These are phyloP conservation scores for Aspergillus pseudotamarii DNA, from an alignment of 2,329 filamentous ascomycete species.

Conservation along the genomic window DNA sequence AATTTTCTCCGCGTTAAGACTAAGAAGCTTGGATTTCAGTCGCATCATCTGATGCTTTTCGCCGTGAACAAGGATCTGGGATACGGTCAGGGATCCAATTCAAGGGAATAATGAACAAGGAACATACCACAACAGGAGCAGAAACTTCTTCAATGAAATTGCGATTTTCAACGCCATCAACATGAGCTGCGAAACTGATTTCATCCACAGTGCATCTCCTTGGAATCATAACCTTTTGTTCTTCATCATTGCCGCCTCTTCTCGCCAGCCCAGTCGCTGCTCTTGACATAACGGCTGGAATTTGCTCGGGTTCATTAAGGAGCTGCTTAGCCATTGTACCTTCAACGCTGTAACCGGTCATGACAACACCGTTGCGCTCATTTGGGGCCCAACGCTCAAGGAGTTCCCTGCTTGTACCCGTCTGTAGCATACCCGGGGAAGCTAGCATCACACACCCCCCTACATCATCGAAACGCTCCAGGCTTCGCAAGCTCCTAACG, in stretches of 20 bases:
- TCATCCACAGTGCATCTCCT: conserved; percentile 91
- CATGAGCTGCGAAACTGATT: conserved; percentile 93
- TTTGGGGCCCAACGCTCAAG: conserved; percentile 95
- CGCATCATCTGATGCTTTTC: conserved; percentile 99
- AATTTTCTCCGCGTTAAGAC: conserved; percentile 80
- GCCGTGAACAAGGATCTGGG: conserved; percentile 89
- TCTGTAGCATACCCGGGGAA: conserved; percentile 97
- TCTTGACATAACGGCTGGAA: conserved; percentile 88
- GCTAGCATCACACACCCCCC: conserved; percentile 97
- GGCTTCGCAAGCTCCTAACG: conserved; percentile 85
- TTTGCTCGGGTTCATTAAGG: conserved; percentile 91
- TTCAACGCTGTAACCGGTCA: conserved; percentile 97
- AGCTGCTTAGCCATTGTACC: conserved; percentile 98
- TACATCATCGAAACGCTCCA: conserved; percentile 95
- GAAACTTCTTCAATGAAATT: conserved; percentile 95
- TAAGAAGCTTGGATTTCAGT: conserved; percentile 89
- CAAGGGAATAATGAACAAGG: neutral
- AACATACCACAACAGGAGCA: conserved; percentile 86
- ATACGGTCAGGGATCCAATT: conserved; percentile 7
- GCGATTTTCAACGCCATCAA: conserved; percentile 92
- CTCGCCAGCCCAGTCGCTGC: conserved; percentile 55
- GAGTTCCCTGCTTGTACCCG: conserved; percentile 88
- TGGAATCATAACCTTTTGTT: conserved; percentile 89
- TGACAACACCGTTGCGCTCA: conserved; percentile 96
- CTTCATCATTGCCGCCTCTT: conserved; percentile 65